Conservation (phyloP, 345 rosid genomes). For the Stellera chamaejasme region DNA sequence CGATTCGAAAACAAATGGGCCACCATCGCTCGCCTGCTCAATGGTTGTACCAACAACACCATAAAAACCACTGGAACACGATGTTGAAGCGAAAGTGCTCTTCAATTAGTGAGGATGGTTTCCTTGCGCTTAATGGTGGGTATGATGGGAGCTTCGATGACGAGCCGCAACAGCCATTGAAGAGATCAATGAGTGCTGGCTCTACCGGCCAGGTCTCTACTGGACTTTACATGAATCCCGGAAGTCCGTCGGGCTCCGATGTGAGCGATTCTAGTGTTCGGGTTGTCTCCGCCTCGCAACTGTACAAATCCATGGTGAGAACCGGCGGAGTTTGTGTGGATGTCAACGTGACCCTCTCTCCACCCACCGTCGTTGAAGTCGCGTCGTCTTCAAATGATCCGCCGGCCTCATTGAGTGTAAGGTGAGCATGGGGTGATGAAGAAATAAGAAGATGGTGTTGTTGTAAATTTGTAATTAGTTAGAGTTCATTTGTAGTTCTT, state of each 20-base stretch:
- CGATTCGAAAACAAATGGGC: constrained; percentile 96
- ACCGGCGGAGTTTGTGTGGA: constrained; percentile 34
- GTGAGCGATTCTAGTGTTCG: constrained; percentile 58
- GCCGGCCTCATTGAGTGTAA: constrained; percentile 52
- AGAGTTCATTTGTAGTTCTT: too few species aligned
- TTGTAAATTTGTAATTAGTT: too few species aligned
- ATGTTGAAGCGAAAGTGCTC: constrained; percentile 78
- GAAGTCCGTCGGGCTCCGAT: constrained; percentile 78
- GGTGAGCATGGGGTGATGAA: too few species aligned
- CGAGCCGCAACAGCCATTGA: constrained; percentile 42
- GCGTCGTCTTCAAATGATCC: constrained; percentile 48
- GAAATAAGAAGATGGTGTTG: too few species aligned
- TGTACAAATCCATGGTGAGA: constrained; percentile 42
- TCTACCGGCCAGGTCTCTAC: constrained; percentile 34
- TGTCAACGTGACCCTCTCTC: constrained; percentile 10
- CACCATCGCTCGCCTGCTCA: constrained; percentile 80
- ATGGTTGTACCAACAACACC: constrained; percentile 91
- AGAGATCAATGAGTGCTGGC: constrained; percentile 68
- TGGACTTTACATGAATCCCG: constrained; percentile 59
- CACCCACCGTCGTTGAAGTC: constrained; percentile 18
- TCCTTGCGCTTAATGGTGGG: constrained; percentile 24
- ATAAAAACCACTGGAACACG: constrained; percentile 97
- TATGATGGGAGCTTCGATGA: constrained; percentile 44
- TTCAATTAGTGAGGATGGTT: constrained; percentile 28
- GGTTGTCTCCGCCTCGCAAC: constrained; percentile 29